phyloP scores from a whole-genome alignment of 192 early-diverging fungal species.

The Cetraspora pellucida region DNA sequence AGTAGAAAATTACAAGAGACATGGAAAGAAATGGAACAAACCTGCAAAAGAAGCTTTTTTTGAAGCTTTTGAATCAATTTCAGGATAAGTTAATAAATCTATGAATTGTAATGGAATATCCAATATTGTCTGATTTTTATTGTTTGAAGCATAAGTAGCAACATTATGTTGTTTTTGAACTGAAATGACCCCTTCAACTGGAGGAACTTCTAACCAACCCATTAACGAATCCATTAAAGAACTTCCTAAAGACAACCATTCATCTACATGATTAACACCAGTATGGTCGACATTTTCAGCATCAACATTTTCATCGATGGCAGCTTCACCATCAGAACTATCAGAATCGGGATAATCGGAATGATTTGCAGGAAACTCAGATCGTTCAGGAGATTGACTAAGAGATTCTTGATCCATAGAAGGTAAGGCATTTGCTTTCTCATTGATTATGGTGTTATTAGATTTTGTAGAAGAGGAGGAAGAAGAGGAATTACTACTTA shows the following conservation, averaged over 20 bases:
- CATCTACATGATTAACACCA: background rate
- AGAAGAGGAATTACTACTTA: constrained; percentile 3
- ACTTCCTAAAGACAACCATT: background rate
- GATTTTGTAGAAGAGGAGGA: constrained; percentile 14
- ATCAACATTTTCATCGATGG: background rate
- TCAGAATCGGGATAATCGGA: background rate
- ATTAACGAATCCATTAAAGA: constrained; percentile 37
- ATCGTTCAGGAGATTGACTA: constrained; percentile 6
- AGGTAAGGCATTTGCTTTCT: background rate
- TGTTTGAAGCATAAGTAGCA: constrained; percentile 34
- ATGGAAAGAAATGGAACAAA: constrained; percentile 33
- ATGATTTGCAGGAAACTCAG: background rate
- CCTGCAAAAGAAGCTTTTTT: constrained; percentile 42
- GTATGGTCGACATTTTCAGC: background rate
- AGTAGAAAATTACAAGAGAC: background rate
- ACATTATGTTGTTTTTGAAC: background rate
- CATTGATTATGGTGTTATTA: background rate
- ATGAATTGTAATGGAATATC: constrained; percentile 56
- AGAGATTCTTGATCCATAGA: background rate
- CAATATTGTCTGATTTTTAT: constrained; percentile 34
- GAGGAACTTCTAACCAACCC: constrained; percentile 43
- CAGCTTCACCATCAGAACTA: constrained; percentile 2
- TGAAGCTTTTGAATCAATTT: constrained; percentile 41
- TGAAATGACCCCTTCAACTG: background rate
- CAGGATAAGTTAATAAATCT: constrained; percentile 52